phyloP scores from a whole-genome alignment of 805 yeast genomes.

The Wickerhamiella lipophila region DNA sequence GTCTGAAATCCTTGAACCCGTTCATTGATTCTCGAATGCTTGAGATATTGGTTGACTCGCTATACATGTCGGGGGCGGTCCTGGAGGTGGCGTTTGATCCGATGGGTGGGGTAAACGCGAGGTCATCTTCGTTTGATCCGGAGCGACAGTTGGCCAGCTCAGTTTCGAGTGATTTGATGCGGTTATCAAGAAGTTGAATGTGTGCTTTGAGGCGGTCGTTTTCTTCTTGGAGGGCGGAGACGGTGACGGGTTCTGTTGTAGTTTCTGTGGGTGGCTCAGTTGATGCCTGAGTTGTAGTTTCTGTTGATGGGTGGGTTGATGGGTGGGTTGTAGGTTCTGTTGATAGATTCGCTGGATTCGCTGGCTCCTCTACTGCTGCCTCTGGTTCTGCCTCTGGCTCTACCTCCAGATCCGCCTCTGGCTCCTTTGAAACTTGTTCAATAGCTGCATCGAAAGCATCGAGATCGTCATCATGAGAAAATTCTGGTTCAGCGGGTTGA shows the following conservation, averaged over 20 bases:
- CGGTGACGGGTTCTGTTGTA: too few species aligned
- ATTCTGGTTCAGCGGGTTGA: not conserved
- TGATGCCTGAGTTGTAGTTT: too few species aligned
- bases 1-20: slow-evolving; percentile 74
- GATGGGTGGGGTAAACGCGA: slow-evolving; percentile 16
- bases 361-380: not conserved
- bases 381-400: not conserved
- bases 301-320: not conserved
- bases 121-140: slow-evolving; percentile 19
- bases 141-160: slow-evolving; percentile 15
- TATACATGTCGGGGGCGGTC: slow-evolving; percentile 29
- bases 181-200: slow-evolving; percentile 28
- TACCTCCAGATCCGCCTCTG: slow-evolving; percentile 12
- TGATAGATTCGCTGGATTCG: too few species aligned
- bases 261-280: slow-evolving; percentile 10
- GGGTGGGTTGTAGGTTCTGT: too few species aligned
- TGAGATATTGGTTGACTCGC: slow-evolving; percentile 43
- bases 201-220: slow-evolving; percentile 28
- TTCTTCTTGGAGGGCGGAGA: slow-evolving; percentile 28
- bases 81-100: slow-evolving; percentile 21
- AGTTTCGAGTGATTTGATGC: slow-evolving; percentile 25
- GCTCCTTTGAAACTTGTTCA: slow-evolving; percentile 11
- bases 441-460: slow-evolving; percentile 7
- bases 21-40: slow-evolving; percentile 36
- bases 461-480: not conserved